Percentiles rank a stretch among this genome's conserved stretches.
These are phyloP conservation scores for Boletus mariae DNA, from an alignment of 1,284 basidiomycete species.

Conservation along the genomic window DNA sequence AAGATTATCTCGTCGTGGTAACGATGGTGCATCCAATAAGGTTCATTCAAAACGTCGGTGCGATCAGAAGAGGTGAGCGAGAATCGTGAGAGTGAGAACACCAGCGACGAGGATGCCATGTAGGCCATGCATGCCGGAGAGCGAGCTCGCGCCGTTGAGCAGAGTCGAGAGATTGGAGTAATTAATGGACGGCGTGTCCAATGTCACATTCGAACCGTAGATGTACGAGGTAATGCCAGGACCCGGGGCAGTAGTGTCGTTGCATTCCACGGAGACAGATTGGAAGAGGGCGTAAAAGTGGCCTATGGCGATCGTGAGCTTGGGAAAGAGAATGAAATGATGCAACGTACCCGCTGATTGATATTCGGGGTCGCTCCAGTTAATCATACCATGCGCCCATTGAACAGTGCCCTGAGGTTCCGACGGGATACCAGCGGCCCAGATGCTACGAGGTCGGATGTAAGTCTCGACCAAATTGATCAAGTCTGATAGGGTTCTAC, in stretches of 20 bases:
- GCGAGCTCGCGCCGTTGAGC: constrained; percentile 37
- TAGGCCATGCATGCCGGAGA: constrained; percentile 8
- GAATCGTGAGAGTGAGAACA: constrained; percentile 23
- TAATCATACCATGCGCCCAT: constrained; percentile 76
- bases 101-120: constrained; percentile 13
- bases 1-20: neutral
- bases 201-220: constrained; percentile 53
- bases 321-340: neutral
- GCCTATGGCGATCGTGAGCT: constrained; percentile 27
- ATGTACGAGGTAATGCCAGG: constrained; percentile 56
- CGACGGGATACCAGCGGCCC: constrained; percentile 69
- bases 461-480: constrained; percentile 2
- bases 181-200: constrained; percentile 46
- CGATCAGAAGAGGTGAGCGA: constrained; percentile 26
- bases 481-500: constrained; percentile 31
- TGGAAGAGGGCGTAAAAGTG: constrained; percentile 61
- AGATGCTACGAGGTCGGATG: constrained; percentile 46
- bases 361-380: constrained; percentile 77
- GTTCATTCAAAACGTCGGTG: neutral
- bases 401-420: constrained; percentile 63
- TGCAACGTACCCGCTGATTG: constrained; percentile 44
- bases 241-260: constrained; percentile 41
- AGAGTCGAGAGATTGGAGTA: constrained; percentile 55
- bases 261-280: constrained; percentile 59
- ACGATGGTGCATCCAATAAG: neutral